These are phyloP conservation scores for Fusarium siculi DNA, from an alignment of 2,329 filamentous ascomycete species.

Conservation along the genomic window DNA sequence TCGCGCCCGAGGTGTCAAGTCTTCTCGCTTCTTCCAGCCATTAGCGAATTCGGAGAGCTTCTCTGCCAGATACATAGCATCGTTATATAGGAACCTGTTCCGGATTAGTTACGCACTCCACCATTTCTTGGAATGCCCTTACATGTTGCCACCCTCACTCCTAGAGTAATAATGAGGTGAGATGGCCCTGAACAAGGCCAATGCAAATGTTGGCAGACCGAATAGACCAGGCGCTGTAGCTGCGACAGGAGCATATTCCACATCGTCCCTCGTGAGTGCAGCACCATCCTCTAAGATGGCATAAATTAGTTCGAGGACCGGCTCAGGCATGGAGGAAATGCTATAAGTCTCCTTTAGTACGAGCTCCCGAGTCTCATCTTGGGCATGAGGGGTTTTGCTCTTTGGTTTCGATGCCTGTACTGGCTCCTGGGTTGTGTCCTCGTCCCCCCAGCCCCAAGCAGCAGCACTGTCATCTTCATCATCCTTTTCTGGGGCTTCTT, in stretches of 20 bases:
- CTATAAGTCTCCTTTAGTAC: slow-evolving; percentile 87
- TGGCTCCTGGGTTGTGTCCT: slow-evolving; percentile 59
- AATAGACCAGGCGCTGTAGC: slow-evolving; percentile 77
- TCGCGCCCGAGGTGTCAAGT: slow-evolving; percentile 61
- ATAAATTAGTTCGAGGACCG: slow-evolving; percentile 75
- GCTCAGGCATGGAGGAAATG: slow-evolving; percentile 87
- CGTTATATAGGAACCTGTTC: slow-evolving; percentile 72
- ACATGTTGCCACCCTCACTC: slow-evolving; percentile 72
- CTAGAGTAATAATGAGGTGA: slow-evolving; percentile 78
- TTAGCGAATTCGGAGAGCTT: slow-evolving; percentile 60
- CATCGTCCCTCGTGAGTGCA: slow-evolving; percentile 65
- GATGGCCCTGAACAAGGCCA: slow-evolving; percentile 84
- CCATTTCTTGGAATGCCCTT: slow-evolving; percentile 39
- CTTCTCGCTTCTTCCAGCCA: slow-evolving; percentile 64
- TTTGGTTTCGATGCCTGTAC: slow-evolving; percentile 22
- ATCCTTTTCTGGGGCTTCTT: slow-evolving; percentile 33
- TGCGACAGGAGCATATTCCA: slow-evolving; percentile 67
- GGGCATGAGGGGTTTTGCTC: slow-evolving; percentile 31
- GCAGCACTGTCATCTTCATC: slow-evolving; percentile 66
- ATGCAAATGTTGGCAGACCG: slow-evolving; percentile 74
- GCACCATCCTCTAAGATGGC: slow-evolving; percentile 70
- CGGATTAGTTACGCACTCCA: slow-evolving; percentile 1
- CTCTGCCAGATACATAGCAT: slow-evolving; percentile 72
- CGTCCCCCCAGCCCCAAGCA: slow-evolving; percentile 87
- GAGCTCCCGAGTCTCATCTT: slow-evolving; percentile 68